A percentile compares a stretch with the other conserved stretches of the same genome.
Conservation (phyloP, 2,329 filamentous ascomycete species). For the Fusarium cyanostomum region DNA sequence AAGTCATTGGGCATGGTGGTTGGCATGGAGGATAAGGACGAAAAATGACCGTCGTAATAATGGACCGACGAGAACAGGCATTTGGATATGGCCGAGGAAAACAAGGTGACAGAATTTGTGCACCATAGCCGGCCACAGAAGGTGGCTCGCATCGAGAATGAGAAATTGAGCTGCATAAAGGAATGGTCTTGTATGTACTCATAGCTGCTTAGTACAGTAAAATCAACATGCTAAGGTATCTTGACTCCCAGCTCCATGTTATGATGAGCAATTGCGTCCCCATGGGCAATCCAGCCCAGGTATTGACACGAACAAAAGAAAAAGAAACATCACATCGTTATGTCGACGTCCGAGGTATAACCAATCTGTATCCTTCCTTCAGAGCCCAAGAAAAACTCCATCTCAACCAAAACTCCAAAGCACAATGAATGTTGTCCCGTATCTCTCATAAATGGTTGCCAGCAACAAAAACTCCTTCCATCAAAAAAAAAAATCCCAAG, state of each 20-base stretch:
- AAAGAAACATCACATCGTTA: background rate
- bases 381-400: background rate
- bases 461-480: background rate
- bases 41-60: conserved; percentile 5
- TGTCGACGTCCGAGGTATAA: background rate
- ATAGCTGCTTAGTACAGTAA: conserved; percentile 15
- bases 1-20: no score
- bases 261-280: conserved; percentile 3
- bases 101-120: background rate
- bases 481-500: background rate
- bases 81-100: background rate
- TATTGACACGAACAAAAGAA: conserved; percentile 5
- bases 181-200: conserved; percentile 15
- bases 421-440: background rate
- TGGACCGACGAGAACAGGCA: background rate
- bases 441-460: background rate
- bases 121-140: background rate
- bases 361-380: conserved; percentile 1
- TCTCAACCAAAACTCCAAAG: conserved; percentile 17
- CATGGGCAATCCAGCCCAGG: background rate
- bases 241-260: conserved; percentile 32
- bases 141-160: conserved; percentile 7
- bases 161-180: background rate
- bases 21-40: background rate
- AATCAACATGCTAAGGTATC: conserved; percentile 28